Percentiles rank a stretch among this genome's conserved stretches.
These are phyloP conservation scores for Verticillium nonalfalfae DNA, from an alignment of 2,329 filamentous ascomycete genomes.

Conservation along the genomic window DNA sequence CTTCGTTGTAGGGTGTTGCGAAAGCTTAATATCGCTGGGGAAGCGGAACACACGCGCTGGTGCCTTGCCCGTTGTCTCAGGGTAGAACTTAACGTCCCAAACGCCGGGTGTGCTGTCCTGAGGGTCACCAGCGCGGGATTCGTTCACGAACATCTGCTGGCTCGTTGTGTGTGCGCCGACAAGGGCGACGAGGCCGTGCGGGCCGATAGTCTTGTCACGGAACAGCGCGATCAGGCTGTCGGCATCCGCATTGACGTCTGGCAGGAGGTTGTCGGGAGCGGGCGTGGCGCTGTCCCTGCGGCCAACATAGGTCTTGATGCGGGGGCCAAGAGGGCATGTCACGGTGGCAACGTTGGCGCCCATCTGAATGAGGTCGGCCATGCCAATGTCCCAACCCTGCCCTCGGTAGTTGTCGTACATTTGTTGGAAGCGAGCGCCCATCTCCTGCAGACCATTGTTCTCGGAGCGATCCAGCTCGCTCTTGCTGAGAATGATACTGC, in stretches of 20 bases:
- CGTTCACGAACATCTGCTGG: conserved; percentile 38
- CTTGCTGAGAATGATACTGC: conserved; percentile 31
- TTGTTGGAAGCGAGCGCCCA: conserved; percentile 28
- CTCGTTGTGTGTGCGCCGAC: conserved; percentile 48
- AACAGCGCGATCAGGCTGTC: conserved; percentile 42
- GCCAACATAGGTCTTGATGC: conserved; percentile 43
- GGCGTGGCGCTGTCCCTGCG: conserved; percentile 35
- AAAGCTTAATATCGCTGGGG: conserved; percentile 31
- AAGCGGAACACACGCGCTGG: conserved; percentile 33
- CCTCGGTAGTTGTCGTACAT: conserved; percentile 32
- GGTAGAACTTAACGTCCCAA: conserved; percentile 48
- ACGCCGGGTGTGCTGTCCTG: conserved; percentile 47
- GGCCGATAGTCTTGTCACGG: conserved; percentile 44
- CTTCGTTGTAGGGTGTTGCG: conserved; percentile 26
- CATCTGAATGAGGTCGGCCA: conserved; percentile 50
- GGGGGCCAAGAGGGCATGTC: conserved; percentile 37
- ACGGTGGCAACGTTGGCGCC: conserved; percentile 43
- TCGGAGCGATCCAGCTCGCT: conserved; percentile 29
- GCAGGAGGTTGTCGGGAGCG: conserved; percentile 34
- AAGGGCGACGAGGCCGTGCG: conserved; percentile 44
- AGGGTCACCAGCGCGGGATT: conserved; percentile 30
- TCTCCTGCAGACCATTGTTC: conserved; percentile 40
- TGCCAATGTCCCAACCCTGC: conserved; percentile 29
- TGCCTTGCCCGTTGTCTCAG: conserved; percentile 24
- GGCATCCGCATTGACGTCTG: conserved; percentile 32